Evolutionary conservation across 2,329 filamentous ascomycete genomes (phyloP), one percentile per base, ranked within the genome.

Genomic region (Diaporthe humulicola): DNA sequence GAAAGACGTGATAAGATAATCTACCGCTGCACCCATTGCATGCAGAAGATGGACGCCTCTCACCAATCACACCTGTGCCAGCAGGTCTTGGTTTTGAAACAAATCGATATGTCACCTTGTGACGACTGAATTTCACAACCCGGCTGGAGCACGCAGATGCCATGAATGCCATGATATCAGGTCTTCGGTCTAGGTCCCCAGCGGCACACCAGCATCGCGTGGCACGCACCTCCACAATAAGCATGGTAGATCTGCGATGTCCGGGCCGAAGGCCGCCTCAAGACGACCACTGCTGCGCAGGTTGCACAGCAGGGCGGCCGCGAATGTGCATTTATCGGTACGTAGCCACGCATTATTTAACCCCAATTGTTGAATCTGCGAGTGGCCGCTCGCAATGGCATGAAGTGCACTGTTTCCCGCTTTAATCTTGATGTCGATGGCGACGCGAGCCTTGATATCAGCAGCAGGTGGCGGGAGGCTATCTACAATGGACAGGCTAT

Each of bases 1-100:
- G 40, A 0, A 40, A 67, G 64, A 54, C 30, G 48, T 69, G 64
- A 69, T 69, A 69, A 69, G 64, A 69, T 54, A 54, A 52, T 52
- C 48, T 52, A 28, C 64, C 33, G 19, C 64, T 54, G 48, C 64
- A 52, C 22, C 64, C 14, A 10, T 67, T 64, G 45, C 64, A 54
- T 40, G 33, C 33, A 54, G 33, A 40, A 38, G 33, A 2, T 4
- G 9, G n/a, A 22, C 14, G 48, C 8, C 33, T 50, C 19, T 7
- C 30, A 17, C 64, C 45, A 69, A 54, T 69, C 15, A 69, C n/a
- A 22, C 17, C 64, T 40, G 40, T n/a, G 60, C 60, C 60, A 66
- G 60, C 28, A 48, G 40, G n/a, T n/a, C 40, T 14, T 50, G 45
- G 61, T 14, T 15, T 3, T 52, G 45, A 67, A 67, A 67, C 61